Evolutionary conservation across 2,329 filamentous ascomycete species (phyloP).

Genomic region (Metarhizium brunneum): DNA sequence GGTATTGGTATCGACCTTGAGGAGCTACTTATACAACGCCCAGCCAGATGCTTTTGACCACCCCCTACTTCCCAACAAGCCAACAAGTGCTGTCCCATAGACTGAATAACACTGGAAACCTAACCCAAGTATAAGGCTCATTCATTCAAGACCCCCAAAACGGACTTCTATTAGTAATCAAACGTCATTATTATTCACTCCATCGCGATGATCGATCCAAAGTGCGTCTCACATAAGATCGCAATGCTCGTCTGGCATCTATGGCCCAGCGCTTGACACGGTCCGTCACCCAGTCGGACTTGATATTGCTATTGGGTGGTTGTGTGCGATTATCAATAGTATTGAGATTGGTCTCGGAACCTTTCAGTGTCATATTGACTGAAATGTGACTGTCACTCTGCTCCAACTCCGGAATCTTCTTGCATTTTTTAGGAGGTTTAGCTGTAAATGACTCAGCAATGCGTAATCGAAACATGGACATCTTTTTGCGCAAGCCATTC

Average conservation of each 20-base stretch:
- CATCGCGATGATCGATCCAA: conserved; percentile 20
- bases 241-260: conserved; percentile 22
- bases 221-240: conserved; percentile 22
- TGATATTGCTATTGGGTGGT: conserved; percentile 1
- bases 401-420: conserved; percentile 4
- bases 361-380: conserved; percentile 1
- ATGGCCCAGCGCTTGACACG: conserved; percentile 25
- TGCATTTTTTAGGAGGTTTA: conserved; percentile 8
- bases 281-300: conserved; percentile 13
- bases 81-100: neutral
- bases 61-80: neutral
- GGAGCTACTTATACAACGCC: neutral
- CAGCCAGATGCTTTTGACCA: neutral
- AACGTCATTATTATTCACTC: conserved; percentile 3
- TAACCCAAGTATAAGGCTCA: neutral
- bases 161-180: conserved; percentile 1
- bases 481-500: conserved; percentile 17
- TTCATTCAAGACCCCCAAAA: neutral
- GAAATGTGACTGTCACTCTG: conserved; percentile 4
- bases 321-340: conserved; percentile 1
- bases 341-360: conserved; percentile 2
- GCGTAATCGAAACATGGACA: conserved; percentile 20
- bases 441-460: conserved; percentile 8
- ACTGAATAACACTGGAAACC: neutral
- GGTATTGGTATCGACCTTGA: conserved; percentile 2